A percentile compares a stretch with the other conserved stretches of the same genome.
Conservation (phyloP, 139 green algal genomes). For the Astrephomene gubernaculifera region DNA sequence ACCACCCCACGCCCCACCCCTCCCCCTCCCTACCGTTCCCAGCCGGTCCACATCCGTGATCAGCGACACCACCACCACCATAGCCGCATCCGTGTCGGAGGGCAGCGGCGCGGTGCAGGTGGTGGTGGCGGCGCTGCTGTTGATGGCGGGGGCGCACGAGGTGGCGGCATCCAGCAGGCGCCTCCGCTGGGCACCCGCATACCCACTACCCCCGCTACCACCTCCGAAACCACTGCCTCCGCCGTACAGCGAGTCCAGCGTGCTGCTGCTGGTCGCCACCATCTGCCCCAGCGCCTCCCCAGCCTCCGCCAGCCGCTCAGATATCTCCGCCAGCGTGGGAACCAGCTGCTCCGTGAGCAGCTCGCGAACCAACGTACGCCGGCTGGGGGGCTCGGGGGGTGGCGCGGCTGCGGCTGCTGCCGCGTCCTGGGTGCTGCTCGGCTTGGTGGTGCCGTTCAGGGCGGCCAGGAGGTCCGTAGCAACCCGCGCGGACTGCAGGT, state of each 20-base stretch:
- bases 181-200: not conserved
- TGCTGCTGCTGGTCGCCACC: not conserved
- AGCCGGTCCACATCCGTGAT: not conserved
- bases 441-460: too few relatives aligned
- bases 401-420: too few relatives aligned
- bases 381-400: not conserved
- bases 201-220: not conserved
- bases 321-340: not conserved
- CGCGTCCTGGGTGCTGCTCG: too few relatives aligned
- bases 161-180: not conserved
- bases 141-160: constrained; percentile 11
- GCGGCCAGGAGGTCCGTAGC: too few relatives aligned
- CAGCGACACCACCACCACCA: constrained; percentile 19
- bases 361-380: not conserved
- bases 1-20: not conserved
- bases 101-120: not conserved
- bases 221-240: not conserved
- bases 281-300: not conserved
- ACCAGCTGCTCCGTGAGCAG: not conserved
- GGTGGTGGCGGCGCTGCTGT: not conserved
- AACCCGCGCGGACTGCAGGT: too few relatives aligned
- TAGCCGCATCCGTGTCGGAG: not conserved
- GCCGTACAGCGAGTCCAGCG: not conserved
- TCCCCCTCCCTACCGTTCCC: not conserved
- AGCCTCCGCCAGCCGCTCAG: not conserved